Conservation (phyloP, 1,284 basidiomycete genomes). For the Phellinidium pouzarii region DNA sequence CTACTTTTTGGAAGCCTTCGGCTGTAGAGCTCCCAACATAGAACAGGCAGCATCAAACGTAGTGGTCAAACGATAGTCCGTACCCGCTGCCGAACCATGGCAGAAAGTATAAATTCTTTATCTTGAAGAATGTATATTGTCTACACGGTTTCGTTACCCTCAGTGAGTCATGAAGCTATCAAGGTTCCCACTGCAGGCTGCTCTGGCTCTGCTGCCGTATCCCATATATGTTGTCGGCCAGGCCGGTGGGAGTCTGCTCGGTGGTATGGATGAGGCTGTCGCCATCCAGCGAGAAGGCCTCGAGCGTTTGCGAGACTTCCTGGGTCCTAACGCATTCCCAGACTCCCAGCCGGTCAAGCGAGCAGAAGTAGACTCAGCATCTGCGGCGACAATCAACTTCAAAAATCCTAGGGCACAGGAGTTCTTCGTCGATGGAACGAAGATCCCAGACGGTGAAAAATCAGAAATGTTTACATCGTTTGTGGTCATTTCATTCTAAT, state of each 20-base stretch:
- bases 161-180: constrained; percentile 2
- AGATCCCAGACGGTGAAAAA: constrained; percentile 27
- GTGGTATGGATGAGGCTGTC: constrained; percentile 37
- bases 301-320: constrained; percentile 35
- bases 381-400: constrained; percentile 27
- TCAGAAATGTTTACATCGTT: not conserved
- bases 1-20: not conserved
- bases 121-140: not conserved
- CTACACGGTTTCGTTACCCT: not conserved
- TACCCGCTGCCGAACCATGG: no score
- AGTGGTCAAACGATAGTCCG: not conserved
- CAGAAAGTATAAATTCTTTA: not conserved
- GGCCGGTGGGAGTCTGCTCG: constrained; percentile 12
- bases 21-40: no score
- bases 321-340: constrained; percentile 28
- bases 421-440: constrained; percentile 30
- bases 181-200: not conserved
- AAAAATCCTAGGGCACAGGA: constrained; percentile 28
- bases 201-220: not conserved
- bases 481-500: not conserved
- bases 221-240: not conserved
- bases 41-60: not conserved
- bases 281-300: constrained; percentile 45
- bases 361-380: constrained; percentile 2
- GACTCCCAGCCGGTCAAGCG: constrained; percentile 19